Base-by-base conservation (phyloP, 2,329 filamentous ascomycete species). In the Colletotrichum zoysiae region DNA sequence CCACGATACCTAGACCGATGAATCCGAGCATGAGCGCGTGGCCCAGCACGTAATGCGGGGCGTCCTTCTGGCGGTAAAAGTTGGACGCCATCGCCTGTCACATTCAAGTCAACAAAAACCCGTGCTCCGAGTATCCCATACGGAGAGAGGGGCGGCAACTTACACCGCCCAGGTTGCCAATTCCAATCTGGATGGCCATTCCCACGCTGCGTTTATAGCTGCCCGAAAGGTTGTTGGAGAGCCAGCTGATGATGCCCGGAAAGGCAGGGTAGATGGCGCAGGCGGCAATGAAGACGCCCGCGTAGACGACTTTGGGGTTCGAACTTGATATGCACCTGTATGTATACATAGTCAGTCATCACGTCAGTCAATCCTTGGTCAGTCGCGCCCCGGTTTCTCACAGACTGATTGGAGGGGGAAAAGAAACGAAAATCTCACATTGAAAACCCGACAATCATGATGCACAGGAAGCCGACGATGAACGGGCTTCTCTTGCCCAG, bases 261-360 rank as follows among this genome's bases (percentile, higher is more conserved):
- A 96, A 92, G 38, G 89, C 90, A 0, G 94, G 93, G 75, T 95
- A 96, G 67, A 96, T 95, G 2, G 92, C 92, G 69, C 93, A 87
- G 0, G 93, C 92, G 0, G 89, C 92, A 0, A 97, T 83, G 80
- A 95, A 97, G 0, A 91, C 91, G 0, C 92, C 94, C 0, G 88
- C 92, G 75, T 97, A 97, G 14, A 89, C 85, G 0, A 90, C 89
- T 1, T 84, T 84, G 1, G 90, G 85, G 67, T 91, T 90, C 4
- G 77, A 75, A 70, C 86, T 88, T 2, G 86, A 84, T 46, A 91
- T 87, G 79, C 89, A 91, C 75, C 88, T 90, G 44, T 46, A 30
- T 30, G 30, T 30, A 30, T 30, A 30, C 4, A 30, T 30, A 30
- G 30, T 30, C 30, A 30, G 30, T 30, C 30, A 5, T 30, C 30